Evolutionary conservation across 148 eudicot species (phyloP).

Genomic region (Talinum fruticosum): DNA sequence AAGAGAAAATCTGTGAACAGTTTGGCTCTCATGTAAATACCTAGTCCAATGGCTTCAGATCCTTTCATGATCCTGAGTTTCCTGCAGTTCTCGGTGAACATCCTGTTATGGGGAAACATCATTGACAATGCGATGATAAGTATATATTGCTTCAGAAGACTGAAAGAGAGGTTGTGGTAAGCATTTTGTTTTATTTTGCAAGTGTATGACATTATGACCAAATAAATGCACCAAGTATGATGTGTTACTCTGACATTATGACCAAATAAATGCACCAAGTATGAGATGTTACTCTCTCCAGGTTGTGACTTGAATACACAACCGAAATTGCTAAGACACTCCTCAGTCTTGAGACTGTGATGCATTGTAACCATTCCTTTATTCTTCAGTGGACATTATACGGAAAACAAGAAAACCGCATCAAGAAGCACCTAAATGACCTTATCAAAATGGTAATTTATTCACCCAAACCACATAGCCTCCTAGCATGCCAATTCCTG

Average conservation of each 20-base stretch:
- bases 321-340: too few relatives aligned
- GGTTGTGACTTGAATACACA: too few relatives aligned
- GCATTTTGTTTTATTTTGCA: neutral
- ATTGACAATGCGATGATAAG: neutral
- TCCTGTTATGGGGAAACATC: constrained; percentile 20
- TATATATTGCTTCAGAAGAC: neutral
- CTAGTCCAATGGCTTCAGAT: constrained; percentile 37
- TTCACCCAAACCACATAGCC: too few relatives aligned
- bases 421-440: too few relatives aligned
- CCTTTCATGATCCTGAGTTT: constrained; percentile 41
- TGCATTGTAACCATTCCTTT: too few relatives aligned
- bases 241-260: neutral
- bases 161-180: neutral
- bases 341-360: too few relatives aligned
- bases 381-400: neutral
- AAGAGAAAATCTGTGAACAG: neutral
- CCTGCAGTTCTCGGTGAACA: constrained; percentile 39
- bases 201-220: neutral
- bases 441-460: too few relatives aligned
- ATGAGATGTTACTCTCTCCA: too few relatives aligned
- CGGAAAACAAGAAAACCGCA: too few relatives aligned
- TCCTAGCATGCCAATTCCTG: too few relatives aligned
- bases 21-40: constrained; percentile 7
- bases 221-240: neutral
- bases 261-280: neutral